Percentiles rank a stretch among this genome's conserved stretches.
Evolutionary conservation across 2,329 filamentous ascomycete species (phyloP).

Genomic region (Fusarium sp.): DNA sequence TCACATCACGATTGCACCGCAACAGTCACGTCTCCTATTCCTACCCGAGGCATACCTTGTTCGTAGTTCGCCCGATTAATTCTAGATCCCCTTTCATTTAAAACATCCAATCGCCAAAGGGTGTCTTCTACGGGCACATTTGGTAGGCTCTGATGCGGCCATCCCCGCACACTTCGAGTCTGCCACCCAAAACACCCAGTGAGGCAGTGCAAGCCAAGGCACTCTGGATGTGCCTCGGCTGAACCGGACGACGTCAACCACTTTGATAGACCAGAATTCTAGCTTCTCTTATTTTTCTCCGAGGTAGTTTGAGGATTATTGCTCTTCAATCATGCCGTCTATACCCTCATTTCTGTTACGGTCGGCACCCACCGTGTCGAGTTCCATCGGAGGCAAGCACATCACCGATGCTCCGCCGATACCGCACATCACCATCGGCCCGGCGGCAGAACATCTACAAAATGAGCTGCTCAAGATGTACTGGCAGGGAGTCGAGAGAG

Average conservation of each 20-base stretch:
- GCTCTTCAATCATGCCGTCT: slow-evolving; percentile 2
- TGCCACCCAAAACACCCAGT: too few species aligned
- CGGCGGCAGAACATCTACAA: slow-evolving; percentile 13
- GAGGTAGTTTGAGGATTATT: neutral
- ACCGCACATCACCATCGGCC: slow-evolving; percentile 14
- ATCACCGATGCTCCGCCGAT: slow-evolving; percentile 22
- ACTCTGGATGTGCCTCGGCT: neutral
- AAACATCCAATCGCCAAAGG: too few species aligned
- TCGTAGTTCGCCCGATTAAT: too few species aligned
- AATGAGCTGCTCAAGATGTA: slow-evolving; percentile 49
- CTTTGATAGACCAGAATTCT: neutral
- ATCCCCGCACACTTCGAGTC: too few species aligned
- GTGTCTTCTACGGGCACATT: too few species aligned
- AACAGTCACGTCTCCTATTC: too few species aligned
- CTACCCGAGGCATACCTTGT: too few species aligned
- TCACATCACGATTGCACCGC: too few species aligned
- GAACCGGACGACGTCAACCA: neutral
- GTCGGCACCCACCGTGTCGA: slow-evolving; percentile 1
- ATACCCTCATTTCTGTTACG: slow-evolving; percentile 1
- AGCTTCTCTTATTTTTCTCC: too few species aligned
- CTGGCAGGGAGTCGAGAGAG: slow-evolving; percentile 55
- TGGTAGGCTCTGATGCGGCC: too few species aligned
- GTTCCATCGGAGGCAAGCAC: neutral
- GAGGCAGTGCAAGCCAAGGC: neutral
- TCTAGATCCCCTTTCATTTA: too few species aligned